Evolutionary conservation across 805 yeast species (phyloP), one percentile per base, ranked within the genome.

Genomic region (Kuraishia piskuri): DNA sequence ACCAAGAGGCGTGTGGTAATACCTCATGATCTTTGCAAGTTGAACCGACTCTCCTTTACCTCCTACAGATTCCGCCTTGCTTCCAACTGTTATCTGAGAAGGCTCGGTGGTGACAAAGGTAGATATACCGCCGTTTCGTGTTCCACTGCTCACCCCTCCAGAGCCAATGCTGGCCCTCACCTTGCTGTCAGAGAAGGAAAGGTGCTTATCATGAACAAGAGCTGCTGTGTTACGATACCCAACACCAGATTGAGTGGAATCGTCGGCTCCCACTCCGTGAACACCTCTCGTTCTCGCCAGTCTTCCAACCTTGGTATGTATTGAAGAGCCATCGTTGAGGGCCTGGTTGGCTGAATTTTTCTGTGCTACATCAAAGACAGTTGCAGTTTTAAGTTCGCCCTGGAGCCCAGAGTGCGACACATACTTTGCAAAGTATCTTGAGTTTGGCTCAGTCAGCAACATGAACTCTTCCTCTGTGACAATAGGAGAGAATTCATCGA

Each of bases 401-500:
- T 31, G 40, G 40, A 31, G 14, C 8, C 40, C 40, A 21, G 22
- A 21, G 14, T 19, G 47, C 12, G 50, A 23, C 36, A 67, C 63
- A 46, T 55, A 57, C 8, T 57, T 56, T 23, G 61, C 63, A 55
- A 61, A 67, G 1, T 58, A 48, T 31, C 58, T 61, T 12, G 70
- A 65, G 46, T 59, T 59, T 1, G 60, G 56, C 22, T 60, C 60
- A 2, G 72, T 66, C 6, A 68, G 57, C 12, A 59, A 44, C 10
- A 50, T 53, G 53, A 74, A 71, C 50, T 73, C 76, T 8, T 62
- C 63, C 8, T 58, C 54, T 3, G 71, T 59, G 2, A 66, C 26
- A 8, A 72, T 56, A 3, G 72, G 68, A 0, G 70, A 58, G 48
- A 63, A 56, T 1, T 70, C 69, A 51, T 68, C 70, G 25, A 67